Evolutionary conservation across 371 early-diverging fungal genomes (phyloP), one percentile per base, ranked within the genome.

Genomic region (Zychaea mexicana): DNA sequence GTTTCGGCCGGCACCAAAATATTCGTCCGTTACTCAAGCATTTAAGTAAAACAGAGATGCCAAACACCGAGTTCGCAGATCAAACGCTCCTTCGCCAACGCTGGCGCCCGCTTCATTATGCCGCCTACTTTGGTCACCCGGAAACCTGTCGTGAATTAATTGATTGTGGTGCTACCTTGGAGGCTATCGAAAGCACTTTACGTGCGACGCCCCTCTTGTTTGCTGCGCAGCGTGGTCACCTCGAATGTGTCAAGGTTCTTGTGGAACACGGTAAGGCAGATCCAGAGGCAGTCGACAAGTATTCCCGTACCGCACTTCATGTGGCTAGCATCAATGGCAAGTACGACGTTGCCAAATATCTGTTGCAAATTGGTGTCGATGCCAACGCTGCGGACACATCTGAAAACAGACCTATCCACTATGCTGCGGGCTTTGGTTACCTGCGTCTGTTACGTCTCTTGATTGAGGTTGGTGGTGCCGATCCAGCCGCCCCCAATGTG

Each of bases 351-450:
- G 81, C 63, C 13, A 64, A 72, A 7, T 70, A 72, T 22, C 64
- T 87, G 21, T 62, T 87, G 9, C 45, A 67, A 6, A 47, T 68
- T 32, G 89, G 87, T 32, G 77, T 81, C 2, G 72, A 87, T 68
- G 71, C 82, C 9, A 59, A 80, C 56, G 73, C 74, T 3, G 21
- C 57, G 12, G 89, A 88, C 65, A 79, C 82, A 4, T 83, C 83
- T 1, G 62, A 66, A 12, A 88, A 88, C 52, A 62, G 70, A 0
- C 76, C 86, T 10, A 47, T 77, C 30, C 88, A 88, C 62, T 85
- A 85, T 68, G 87, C 87, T 30, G 77, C 84, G 54, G 86, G 77
- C 17, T 86, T 79, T 68, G 89, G 89, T 10, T 75, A 82, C 68
- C 27, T 74, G 2, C 57, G 64, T 0, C 55, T 84, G 19, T 61